phyloP scores from a whole-genome alignment of 2,329 filamentous ascomycete genomes.

The Drechslerella stenobrocha region DNA sequence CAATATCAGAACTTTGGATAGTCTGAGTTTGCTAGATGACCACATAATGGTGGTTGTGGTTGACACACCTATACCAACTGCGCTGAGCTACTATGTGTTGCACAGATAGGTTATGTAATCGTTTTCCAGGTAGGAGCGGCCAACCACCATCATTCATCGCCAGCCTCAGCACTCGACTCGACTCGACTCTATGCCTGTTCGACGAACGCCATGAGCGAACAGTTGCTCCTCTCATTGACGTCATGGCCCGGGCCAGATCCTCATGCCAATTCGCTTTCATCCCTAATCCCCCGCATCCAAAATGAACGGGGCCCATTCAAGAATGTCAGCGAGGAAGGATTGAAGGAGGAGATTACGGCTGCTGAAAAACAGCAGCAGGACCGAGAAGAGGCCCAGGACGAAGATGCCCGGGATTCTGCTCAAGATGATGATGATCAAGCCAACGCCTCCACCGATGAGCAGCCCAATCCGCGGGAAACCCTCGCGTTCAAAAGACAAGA shows the following conservation, averaged over 20 bases:
- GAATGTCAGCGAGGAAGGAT: conserved; percentile 71
- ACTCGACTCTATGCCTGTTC: background rate
- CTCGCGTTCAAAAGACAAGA: conserved; percentile 30
- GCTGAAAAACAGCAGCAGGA: conserved; percentile 39
- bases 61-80: too few species aligned
- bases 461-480: conserved; percentile 29
- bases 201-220: conserved; percentile 2
- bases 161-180: background rate
- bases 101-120: too few species aligned
- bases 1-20: too few species aligned
- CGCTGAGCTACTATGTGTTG: too few species aligned
- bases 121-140: background rate
- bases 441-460: conserved; percentile 29
- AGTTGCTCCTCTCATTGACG: conserved; percentile 52
- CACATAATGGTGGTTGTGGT: too few species aligned
- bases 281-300: conserved; percentile 79
- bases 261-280: conserved; percentile 60
- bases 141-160: background rate
- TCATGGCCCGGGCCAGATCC: conserved; percentile 51
- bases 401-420: conserved; percentile 19
- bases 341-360: conserved; percentile 67
- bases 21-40: too few species aligned
- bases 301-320: conserved; percentile 79
- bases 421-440: conserved; percentile 49
- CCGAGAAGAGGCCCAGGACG: conserved; percentile 13